These are phyloP conservation scores for Trametes elegans DNA, from an alignment of 768 basidiomycete genomes.

Conservation along the genomic window DNA sequence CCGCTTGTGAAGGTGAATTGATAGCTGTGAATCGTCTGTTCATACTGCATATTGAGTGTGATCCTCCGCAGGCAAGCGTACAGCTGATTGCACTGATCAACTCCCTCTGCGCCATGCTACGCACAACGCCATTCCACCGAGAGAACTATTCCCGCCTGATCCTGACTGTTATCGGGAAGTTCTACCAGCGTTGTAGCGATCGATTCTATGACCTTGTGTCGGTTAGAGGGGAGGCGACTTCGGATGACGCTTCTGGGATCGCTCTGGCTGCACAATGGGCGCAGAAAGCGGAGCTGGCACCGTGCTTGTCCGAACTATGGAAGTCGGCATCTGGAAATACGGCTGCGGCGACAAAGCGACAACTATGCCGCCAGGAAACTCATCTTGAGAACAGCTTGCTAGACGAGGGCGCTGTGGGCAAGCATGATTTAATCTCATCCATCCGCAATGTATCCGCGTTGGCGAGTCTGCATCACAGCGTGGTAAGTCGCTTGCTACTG, in stretches of 20 bases:
- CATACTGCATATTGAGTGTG: not conserved
- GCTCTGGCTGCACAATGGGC: constrained; percentile 80
- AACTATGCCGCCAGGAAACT: constrained; percentile 75
- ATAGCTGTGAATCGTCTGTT: constrained; percentile 6
- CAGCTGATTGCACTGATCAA: constrained; percentile 88
- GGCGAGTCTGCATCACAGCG: constrained; percentile 79
- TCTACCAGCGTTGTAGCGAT: constrained; percentile 92
- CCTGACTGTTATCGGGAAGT: constrained; percentile 90
- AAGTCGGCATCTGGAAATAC: constrained; percentile 37
- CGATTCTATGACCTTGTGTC: constrained; percentile 76
- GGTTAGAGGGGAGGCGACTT: constrained; percentile 28
- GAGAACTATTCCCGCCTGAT: constrained; percentile 95
- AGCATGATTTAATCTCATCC: constrained; percentile 68
- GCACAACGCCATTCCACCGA: constrained; percentile 88
- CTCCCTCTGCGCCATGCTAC: constrained; percentile 87
- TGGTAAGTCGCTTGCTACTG: constrained; percentile 72
- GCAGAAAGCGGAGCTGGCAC: constrained; percentile 74
- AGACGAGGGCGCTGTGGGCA: constrained; percentile 49
- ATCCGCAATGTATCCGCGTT: constrained; percentile 70
- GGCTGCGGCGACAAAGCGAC: constrained; percentile 42
- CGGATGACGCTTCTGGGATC: constrained; percentile 36
- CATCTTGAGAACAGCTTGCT: constrained; percentile 72
- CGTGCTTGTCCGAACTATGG: constrained; percentile 68
- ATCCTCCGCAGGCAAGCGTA: constrained; percentile 60
- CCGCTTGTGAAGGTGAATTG: constrained; percentile 72